phyloP scores from a whole-genome alignment of 345 rosid species.

The Aquilaria malaccensis region DNA sequence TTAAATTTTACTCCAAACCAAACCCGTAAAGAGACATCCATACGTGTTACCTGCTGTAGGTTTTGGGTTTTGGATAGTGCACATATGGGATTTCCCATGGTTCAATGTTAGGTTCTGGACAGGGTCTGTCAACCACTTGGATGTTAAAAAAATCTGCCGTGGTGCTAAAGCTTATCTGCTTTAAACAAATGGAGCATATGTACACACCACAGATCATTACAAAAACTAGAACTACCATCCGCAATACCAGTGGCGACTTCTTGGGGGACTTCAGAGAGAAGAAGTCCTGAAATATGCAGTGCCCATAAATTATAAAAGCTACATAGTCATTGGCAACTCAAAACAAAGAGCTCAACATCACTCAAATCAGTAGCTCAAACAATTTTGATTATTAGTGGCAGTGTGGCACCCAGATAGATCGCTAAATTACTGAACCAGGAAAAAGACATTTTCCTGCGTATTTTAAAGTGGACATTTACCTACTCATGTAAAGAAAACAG shows the following conservation, averaged over 20 bases:
- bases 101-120: slow-evolving; percentile 67
- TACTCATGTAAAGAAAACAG: slow-evolving; percentile 1
- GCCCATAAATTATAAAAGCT: slow-evolving; percentile 7
- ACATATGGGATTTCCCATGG: slow-evolving; percentile 94
- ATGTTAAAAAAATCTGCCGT: slow-evolving; percentile 41
- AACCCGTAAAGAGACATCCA: slow-evolving; percentile 4
- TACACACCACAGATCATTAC: slow-evolving; percentile 79
- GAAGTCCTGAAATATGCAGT: slow-evolving; percentile 46
- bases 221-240: slow-evolving; percentile 78
- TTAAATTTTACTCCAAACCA: neutral
- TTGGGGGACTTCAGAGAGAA: slow-evolving; percentile 64
- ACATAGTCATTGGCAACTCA: neutral
- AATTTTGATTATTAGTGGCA: neutral
- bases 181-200: slow-evolving; percentile 74
- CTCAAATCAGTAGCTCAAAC: neutral
- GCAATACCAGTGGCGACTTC: slow-evolving; percentile 73
- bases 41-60: slow-evolving; percentile 57
- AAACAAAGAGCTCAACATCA: neutral
- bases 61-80: slow-evolving; percentile 77
- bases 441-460: neutral
- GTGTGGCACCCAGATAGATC: slow-evolving; percentile 3
- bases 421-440: slow-evolving; percentile 3
- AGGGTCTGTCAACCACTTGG: slow-evolving; percentile 48
- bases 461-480: slow-evolving; percentile 10
- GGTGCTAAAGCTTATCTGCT: slow-evolving; percentile 55